Base-by-base conservation (phyloP, 495 filamentous ascomycete species). In the Xylaria venustula region DNA sequence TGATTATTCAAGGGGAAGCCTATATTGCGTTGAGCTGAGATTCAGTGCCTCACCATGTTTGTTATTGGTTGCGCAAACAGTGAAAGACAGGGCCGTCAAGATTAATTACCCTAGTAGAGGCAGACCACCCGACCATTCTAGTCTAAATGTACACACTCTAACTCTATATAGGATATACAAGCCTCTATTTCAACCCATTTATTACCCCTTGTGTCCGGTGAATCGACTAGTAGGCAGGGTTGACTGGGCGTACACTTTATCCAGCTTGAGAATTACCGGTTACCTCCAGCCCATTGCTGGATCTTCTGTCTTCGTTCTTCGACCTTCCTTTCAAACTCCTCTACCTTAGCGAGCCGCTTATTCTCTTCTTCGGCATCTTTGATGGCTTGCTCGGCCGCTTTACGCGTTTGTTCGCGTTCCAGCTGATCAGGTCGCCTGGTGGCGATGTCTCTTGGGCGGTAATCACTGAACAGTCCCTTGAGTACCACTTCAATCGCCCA, bases 381-480 rank as follows among this genome's bases (percentile, higher is more conserved):
- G 60, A 82, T 76, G 50, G 76, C 71, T 53, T 72, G 73, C 77
- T 93, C 90, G 60, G 77, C 81, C 60, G 77, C 77, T 73, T 87
- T 88, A 58, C 93, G 80, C 30, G 75, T 77, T 40, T 79, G 73
- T 78, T 98, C 93, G 46, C 84, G 78, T 75, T 87, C 80, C n/a
- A 96, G 76, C 80, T 99, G 94, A 71, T 98, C 94, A 15, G 87
- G 85, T 47, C 94, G 79, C 64, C 94, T 85, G 22, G 87, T 75
- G 14, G 94, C 95, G 68, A 99, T 97, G 71, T 98, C 95, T 73
- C 96, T 93, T 5, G 94, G 93, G 56, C 84, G 86, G 77, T 90
- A 96, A 72, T 99, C 94, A 70, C 90, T 95, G 72, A 97, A 99
- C 19, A 88, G 64, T 30, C 69, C 71, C 83, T 99, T 98, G 60